Base-by-base conservation (phyloP, 768 basidiomycete species). In the Serendipita sp. region DNA sequence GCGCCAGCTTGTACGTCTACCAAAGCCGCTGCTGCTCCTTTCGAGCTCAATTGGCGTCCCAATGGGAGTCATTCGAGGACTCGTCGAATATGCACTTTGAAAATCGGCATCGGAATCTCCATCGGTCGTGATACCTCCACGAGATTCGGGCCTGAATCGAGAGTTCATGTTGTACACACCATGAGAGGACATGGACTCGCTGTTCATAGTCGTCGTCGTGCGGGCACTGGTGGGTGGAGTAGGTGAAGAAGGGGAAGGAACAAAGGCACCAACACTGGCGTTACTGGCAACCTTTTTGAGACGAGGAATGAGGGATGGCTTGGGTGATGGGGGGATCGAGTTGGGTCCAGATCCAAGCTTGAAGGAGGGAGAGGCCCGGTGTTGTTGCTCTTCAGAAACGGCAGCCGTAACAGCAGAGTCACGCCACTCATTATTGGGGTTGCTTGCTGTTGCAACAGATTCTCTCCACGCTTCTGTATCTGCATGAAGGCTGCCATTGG, bases 21-120 rank as follows among this genome's bases (percentile, higher is more conserved):
- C 52, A 31, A 15, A 16, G 10, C 13, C 15, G 52, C 52, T 53
- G 52, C 27, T 31, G 52, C 15, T 31, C 52, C 52, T 53, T 53
- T 53, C 52, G 13, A 53, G 23, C 13, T 53, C 52, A 27, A 15
- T 53, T 15, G 10, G 16, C 13, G 16, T 29, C 11, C 27, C 13
- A 53, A 31, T 29, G 13, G 44, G 44, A 15, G 52, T 53, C 52
- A 53, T 16, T 15, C 86, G 81, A 11, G 87, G 86, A 69, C 86
- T 88, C 2, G 81, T 74, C 3, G 87, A 89, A 72, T 87, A 89
- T 37, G 89, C 89, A 67, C 88, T 91, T 74, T 90, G 88, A 72
- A 91, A 91, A 69, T 91, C 89, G 31, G 85, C 86, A 69, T 89
- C 87, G 23, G 87, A 88, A 45, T 46, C 63, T 68, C 88, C 87